A percentile compares a stretch with the other conserved stretches of the same genome.
Conservation (phyloP, 225 moss, liverwort and hornwort species). For the Pseudisothecium myosuroides region DNA sequence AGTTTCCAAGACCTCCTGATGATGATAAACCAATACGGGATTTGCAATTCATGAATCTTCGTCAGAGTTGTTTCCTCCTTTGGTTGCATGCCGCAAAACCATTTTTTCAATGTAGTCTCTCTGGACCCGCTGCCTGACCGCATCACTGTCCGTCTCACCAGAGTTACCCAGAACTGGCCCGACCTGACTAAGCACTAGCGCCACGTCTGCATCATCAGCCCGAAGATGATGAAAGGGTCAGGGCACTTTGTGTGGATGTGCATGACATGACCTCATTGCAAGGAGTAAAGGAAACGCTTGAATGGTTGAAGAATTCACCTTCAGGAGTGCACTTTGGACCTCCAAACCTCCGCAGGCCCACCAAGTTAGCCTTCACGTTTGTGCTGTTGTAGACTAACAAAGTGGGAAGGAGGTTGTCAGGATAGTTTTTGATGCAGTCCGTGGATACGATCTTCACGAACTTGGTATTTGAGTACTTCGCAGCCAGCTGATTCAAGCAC, state of each 20-base stretch:
- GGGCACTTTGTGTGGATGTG: neutral
- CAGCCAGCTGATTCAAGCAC: constrained; percentile 74
- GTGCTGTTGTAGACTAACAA: constrained; percentile 85
- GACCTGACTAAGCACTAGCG: constrained; percentile 74
- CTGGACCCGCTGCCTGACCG: constrained; percentile 65
- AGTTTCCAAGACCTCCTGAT: neutral
- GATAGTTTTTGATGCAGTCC: constrained; percentile 94
- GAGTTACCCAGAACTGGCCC: constrained; percentile 76
- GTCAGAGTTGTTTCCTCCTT: constrained; percentile 49
- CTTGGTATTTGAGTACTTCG: constrained; percentile 89
- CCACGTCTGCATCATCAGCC: constrained; percentile 57
- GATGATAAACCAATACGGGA: neutral
- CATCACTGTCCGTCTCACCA: constrained; percentile 45
- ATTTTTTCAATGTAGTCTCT: constrained; percentile 80
- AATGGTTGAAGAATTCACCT: constrained; percentile 34
- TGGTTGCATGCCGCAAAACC: constrained; percentile 67
- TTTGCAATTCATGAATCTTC: constrained; percentile 41
- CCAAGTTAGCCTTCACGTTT: constrained; percentile 86
- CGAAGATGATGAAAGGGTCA: neutral
- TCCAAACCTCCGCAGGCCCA: constrained; percentile 83
- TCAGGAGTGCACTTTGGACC: constrained; percentile 78
- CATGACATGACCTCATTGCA: neutral
- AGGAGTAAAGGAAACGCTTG: neutral
- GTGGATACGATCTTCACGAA: constrained; percentile 98
- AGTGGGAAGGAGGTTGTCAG: constrained; percentile 89